Conservation (phyloP, 495 filamentous ascomycete genomes). For the Aspergillus olivimuriae region DNA sequence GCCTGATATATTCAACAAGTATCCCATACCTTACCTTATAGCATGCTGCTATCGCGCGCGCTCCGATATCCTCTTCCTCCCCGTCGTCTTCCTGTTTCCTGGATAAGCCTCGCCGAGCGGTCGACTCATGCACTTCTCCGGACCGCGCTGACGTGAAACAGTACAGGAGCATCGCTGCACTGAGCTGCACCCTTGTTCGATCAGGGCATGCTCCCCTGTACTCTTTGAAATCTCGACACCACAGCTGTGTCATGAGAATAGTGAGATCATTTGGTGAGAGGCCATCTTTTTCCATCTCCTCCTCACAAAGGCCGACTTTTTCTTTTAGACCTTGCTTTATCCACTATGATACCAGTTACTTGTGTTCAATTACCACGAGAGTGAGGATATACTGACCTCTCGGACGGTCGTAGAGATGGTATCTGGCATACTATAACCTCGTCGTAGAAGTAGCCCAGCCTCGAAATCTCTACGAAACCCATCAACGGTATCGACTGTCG, state of each 20-base stretch:
- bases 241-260: conserved; percentile 9
- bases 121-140: background rate
- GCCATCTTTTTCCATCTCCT: conserved; percentile 9
- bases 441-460: background rate
- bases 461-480: background rate
- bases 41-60: background rate
- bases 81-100: background rate
- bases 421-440: background rate
- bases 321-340: conserved; percentile 1
- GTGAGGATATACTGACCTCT: background rate
- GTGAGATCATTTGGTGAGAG: conserved; percentile 10
- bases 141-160: background rate
- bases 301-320: conserved; percentile 2
- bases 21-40: background rate
- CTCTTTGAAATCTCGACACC: conserved; percentile 6
- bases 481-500: background rate
- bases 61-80: background rate
- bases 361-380: background rate
- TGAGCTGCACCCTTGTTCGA: conserved; percentile 5
- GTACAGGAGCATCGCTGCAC: conserved; percentile 2
- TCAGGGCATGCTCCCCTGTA: conserved; percentile 2
- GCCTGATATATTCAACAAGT: no score
- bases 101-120: background rate
- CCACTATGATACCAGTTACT: background rate
- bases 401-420: background rate